Conservation (phyloP, 805 yeast species). For the Wickerhamomyces queroliae region DNA sequence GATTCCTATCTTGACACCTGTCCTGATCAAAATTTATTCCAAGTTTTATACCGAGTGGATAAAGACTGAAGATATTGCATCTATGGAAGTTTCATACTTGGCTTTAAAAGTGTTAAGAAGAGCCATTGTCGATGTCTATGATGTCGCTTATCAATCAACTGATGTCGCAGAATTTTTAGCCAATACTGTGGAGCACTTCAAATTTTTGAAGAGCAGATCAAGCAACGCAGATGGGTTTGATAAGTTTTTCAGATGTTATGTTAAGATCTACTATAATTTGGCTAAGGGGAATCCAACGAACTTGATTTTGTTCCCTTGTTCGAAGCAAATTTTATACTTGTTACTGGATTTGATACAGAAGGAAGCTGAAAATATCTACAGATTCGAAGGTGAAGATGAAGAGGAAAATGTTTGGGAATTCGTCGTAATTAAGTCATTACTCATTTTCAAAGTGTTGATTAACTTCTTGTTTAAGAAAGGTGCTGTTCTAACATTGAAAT, state of each 20-base stretch:
- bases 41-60: slow-evolving; percentile 63
- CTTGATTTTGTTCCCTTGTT: slow-evolving; percentile 61
- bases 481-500: slow-evolving; percentile 53
- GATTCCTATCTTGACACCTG: slow-evolving; percentile 56
- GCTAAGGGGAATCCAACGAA: slow-evolving; percentile 59
- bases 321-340: slow-evolving; percentile 54
- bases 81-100: slow-evolving; percentile 72
- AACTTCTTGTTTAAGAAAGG: slow-evolving; percentile 61
- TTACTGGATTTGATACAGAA: slow-evolving; percentile 55
- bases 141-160: slow-evolving; percentile 55
- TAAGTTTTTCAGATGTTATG: slow-evolving; percentile 66
- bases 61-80: slow-evolving; percentile 35
- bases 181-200: slow-evolving; percentile 52
- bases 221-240: slow-evolving; percentile 46
- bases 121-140: slow-evolving; percentile 70
- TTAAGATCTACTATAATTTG: slow-evolving; percentile 64
- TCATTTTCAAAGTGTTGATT: slow-evolving; percentile 59
- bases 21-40: slow-evolving; percentile 54
- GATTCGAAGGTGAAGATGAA: slow-evolving; percentile 40
- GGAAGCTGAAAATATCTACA: slow-evolving; percentile 61
- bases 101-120: slow-evolving; percentile 72
- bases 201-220: slow-evolving; percentile 49
- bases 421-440: slow-evolving; percentile 58
- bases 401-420: slow-evolving; percentile 68
- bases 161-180: slow-evolving; percentile 58